Conservation (phyloP, 2,329 filamentous ascomycete genomes). For the Sphaerulina vaccinii region DNA sequence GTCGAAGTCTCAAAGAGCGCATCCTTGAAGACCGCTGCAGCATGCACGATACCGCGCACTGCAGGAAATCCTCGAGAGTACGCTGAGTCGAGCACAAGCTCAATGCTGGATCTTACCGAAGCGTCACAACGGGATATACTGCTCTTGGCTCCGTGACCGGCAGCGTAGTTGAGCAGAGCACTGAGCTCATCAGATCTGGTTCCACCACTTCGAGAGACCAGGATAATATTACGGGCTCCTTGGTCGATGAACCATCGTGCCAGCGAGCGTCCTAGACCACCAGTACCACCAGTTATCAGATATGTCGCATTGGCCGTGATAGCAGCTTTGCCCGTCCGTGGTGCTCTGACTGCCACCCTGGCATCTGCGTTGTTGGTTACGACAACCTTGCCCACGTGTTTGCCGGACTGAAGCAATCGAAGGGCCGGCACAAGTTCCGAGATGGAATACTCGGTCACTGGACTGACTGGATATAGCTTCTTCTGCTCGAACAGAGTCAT, state of each 20-base stretch:
- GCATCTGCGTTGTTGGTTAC: not conserved
- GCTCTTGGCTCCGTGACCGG: not conserved
- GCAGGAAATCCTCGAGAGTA: slow-evolving; percentile 1
- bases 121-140: slow-evolving; percentile 1
- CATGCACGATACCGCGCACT: slow-evolving; percentile 6
- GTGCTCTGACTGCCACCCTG: not conserved
- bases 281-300: slow-evolving; percentile 13
- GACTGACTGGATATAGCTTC: not conserved
- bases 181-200: too few species aligned
- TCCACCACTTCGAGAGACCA: slow-evolving; percentile 11
- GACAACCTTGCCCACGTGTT: slow-evolving; percentile 13
- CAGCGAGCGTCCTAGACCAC: slow-evolving; percentile 14
- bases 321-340: not conserved
- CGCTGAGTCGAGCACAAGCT: not conserved
- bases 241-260: slow-evolving; percentile 14
- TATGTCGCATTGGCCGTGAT: slow-evolving; percentile 13
- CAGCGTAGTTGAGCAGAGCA: not conserved
- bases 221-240: slow-evolving; percentile 11
- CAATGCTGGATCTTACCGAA: not conserved
- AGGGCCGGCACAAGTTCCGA: slow-evolving; percentile 4
- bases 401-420: slow-evolving; percentile 9
- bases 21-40: slow-evolving; percentile 3
- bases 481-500: not conserved
- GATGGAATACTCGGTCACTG: slow-evolving; percentile 2
- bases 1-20: slow-evolving; percentile 7